phyloP scores from a whole-genome alignment of 2,329 filamentous ascomycete species.

The Albophoma yamanashiensis region DNA sequence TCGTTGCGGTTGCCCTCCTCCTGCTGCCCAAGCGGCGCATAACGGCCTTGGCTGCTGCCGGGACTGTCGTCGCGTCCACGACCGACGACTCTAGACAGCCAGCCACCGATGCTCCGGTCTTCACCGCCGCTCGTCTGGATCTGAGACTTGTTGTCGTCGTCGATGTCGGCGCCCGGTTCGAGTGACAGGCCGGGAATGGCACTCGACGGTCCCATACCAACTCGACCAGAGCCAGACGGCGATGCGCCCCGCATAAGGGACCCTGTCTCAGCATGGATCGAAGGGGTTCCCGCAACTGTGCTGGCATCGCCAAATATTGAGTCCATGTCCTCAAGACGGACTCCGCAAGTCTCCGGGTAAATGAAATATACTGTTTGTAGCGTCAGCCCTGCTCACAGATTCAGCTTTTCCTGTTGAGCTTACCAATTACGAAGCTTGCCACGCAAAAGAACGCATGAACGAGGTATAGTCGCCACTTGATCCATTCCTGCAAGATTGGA shows the following conservation, averaged over 20 bases:
- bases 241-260: slow-evolving; percentile 70
- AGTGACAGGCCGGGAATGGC: slow-evolving; percentile 76
- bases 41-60: slow-evolving; percentile 28
- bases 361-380: slow-evolving; percentile 72
- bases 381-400: slow-evolving; percentile 8
- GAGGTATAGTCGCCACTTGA: slow-evolving; percentile 88
- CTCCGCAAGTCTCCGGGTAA: slow-evolving; percentile 92
- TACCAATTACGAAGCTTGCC: slow-evolving; percentile 90
- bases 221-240: slow-evolving; percentile 59
- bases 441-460: slow-evolving; percentile 96
- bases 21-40: slow-evolving; percentile 29
- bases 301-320: slow-evolving; percentile 87
- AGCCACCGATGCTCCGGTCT: slow-evolving; percentile 37
- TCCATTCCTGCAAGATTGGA: slow-evolving; percentile 81
- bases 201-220: slow-evolving; percentile 47
- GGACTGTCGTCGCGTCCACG: slow-evolving; percentile 26
- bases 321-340: slow-evolving; percentile 95
- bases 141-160: slow-evolving; percentile 34
- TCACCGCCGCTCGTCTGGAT: slow-evolving; percentile 19
- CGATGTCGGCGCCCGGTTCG: slow-evolving; percentile 56
- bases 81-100: slow-evolving; percentile 32
- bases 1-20: slow-evolving; percentile 22
- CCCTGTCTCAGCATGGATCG: slow-evolving; percentile 63
- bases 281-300: slow-evolving; percentile 67
- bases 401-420: slow-evolving; percentile 22